A percentile compares a stretch with the other conserved stretches of the same genome.
Evolutionary conservation across 768 basidiomycete species (phyloP).

Genomic region (Pleurotus salmoneostramineus): DNA sequence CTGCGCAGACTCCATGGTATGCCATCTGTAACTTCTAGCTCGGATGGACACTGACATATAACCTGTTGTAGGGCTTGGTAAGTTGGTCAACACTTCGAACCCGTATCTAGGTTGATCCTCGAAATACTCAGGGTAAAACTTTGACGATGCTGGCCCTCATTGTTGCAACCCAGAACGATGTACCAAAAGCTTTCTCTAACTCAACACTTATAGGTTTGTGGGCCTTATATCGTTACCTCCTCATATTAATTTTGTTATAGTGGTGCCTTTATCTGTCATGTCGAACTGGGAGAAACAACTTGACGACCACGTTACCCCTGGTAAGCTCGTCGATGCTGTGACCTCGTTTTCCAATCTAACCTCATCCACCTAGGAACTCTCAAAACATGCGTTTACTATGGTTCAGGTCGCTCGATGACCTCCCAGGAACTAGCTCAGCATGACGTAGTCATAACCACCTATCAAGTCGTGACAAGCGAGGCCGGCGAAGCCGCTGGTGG

Average conservation of each 20-base stretch:
- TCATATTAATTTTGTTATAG: constrained; percentile 28
- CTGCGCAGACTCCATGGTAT: constrained; percentile 86
- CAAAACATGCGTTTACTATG: constrained; percentile 62
- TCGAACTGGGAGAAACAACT: constrained; percentile 91
- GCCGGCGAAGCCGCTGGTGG: constrained; percentile 28
- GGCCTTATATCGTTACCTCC: background rate
- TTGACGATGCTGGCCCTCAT: constrained; percentile 83
- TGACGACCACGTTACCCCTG: constrained; percentile 60
- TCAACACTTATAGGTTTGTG: constrained; percentile 75
- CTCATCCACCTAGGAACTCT: background rate
- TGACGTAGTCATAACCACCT: constrained; percentile 84
- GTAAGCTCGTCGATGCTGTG: constrained; percentile 33
- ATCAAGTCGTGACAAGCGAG: constrained; percentile 67
- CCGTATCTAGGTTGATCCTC: background rate
- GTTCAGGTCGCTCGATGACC: constrained; percentile 54
- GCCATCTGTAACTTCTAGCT: background rate
- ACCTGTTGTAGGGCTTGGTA: constrained; percentile 36
- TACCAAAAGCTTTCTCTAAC: constrained; percentile 50
- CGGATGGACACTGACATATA: background rate
- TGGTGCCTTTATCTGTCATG: constrained; percentile 77
- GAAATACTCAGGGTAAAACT: constrained; percentile 73
- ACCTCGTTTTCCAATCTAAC: background rate
- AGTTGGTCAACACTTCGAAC: constrained; percentile 7
- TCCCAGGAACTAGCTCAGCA: constrained; percentile 57
- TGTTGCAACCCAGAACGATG: constrained; percentile 69